Evolutionary conservation across 495 filamentous ascomycete genomes (phyloP).

Genomic region (Tirmania nivea): DNA sequence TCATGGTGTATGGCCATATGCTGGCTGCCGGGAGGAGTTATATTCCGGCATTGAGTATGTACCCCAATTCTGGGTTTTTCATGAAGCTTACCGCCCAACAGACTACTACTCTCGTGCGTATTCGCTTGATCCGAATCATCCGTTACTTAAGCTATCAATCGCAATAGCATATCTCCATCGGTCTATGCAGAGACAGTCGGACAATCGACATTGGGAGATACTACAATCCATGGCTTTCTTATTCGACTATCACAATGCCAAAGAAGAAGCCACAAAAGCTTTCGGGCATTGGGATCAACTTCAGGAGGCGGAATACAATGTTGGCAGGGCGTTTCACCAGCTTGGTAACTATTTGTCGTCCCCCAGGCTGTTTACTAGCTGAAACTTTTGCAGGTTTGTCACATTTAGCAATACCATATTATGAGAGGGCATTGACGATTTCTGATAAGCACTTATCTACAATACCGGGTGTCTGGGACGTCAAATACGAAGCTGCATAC

Average conservation of each 20-base stretch:
- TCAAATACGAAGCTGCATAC: conserved; percentile 53
- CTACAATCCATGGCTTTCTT: conserved; percentile 69
- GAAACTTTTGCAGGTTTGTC: conserved; percentile 27
- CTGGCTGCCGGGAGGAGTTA: conserved; percentile 59
- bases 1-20: conserved; percentile 77
- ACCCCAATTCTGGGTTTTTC: neutral
- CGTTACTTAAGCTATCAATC: conserved; percentile 49
- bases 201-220: conserved; percentile 70
- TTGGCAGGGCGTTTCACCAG: conserved; percentile 58
- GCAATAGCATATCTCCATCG: conserved; percentile 64
- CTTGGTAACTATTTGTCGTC: conserved; percentile 26
- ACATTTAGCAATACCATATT: conserved; percentile 57
- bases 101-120: conserved; percentile 80
- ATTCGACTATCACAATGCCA: conserved; percentile 34
- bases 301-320: conserved; percentile 76
- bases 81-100: conserved; percentile 9
- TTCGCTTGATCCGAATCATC: conserved; percentile 52
- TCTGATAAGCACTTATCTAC: conserved; percentile 12
- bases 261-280: neutral
- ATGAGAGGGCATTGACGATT: conserved; percentile 31
- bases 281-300: neutral
- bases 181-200: conserved; percentile 65
- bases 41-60: conserved; percentile 49
- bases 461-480: conserved; percentile 20
- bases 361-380: neutral